Evolutionary conservation across 257 asterid genomes (phyloP), one percentile per base, ranked within the genome.

Genomic region (Oldenlandia corymbosa): DNA sequence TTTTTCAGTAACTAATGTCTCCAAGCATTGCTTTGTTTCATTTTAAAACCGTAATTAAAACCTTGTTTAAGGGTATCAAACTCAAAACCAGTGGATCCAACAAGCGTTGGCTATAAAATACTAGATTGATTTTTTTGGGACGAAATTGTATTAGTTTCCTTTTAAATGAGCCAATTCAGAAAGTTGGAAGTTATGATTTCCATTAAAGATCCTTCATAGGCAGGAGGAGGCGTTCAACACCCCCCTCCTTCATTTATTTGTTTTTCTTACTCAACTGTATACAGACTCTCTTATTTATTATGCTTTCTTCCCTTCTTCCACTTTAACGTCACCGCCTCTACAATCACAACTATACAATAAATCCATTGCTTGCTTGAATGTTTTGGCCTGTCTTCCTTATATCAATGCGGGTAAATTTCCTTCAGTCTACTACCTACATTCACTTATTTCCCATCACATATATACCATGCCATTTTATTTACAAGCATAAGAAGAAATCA

Each of bases 131-230:
- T 34, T 34, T 34, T 34, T 3, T 34, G 39, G 9, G 39, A 34
- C 9, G 39, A 9, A 9, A 34, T n/a, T n/a, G 39, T 3, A 34
- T 3, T 34, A 34, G 70, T 71, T 46, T 32, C 58, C 36, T 18
- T 62, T 66, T 63, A 75, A 56, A 71, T 69, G 79, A 75, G 60
- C 72, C 72, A 70, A 75, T 72, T 72, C 65, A 71, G 81, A 75
- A 73, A 79, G 78, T 67, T 71, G 81, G 77, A 76, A 77, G 70
- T 71, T 67, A 78, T 68, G 68, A 71, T 65, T 62, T 68, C 76
- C 49, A 71, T 73, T 79, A 74, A 82, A 79, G 68, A 76, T 62
- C 65, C n/a, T 32, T 17, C 62, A 56, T n/a, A 56, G 62, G 45
- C 23, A 34, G 54, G n/a, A n/a, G 39, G 39, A 52, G 71, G 71